Base-by-base conservation (phyloP, 2,329 filamentous ascomycete genomes). In the Claviceps maximensis region DNA sequence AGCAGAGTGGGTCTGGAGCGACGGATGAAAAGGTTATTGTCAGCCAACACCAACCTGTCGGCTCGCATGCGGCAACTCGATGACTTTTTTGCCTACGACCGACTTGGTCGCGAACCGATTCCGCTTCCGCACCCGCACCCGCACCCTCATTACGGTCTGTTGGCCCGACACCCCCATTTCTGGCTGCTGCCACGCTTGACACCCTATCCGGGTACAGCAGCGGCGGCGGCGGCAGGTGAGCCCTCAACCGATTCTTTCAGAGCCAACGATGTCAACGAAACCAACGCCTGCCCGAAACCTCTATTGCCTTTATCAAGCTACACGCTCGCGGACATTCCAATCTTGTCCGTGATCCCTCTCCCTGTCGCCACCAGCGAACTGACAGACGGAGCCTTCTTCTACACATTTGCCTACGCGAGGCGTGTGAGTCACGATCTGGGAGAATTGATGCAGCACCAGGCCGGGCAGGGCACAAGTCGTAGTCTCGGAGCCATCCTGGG, bases 31-130 rank as follows among this genome's bases (percentile, higher is more conserved):
- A 58, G 67, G 47, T 55, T 69, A 3, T 60, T 69, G 48, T 65
- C 65, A 19, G 67, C 66, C 56, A 69, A 69, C 57, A 56, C 62
- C 36, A 56, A 59, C 40, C 61, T 69, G 23, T 56, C 67, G n/a
- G 51, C 56, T 7, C 62, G 67, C 29, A 61, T 69, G 58, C 64
- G 64, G 41, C 58, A 57, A 50, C 49, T 63, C 21, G 57, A 58
- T 49, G 60, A 59, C 54, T 55, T 55, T 51, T 61, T 50, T 36
- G 57, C 45, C 25, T 31, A 50, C n/a, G 50, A 59, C 6, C 47
- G 13, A 5, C 21, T 49, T 10, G 23, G 47, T 40, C 29, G 51
- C 23, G 50, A 60, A 44, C 51, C 51, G 9, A 53, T 58, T 38
- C 56, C 57, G 25, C n/a, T n/a, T n/a, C n/a, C n/a, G n/a, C n/a